Evolutionary conservation across 1,284 basidiomycete species (phyloP).

Genomic region (Wallemia ichthyophaga): DNA sequence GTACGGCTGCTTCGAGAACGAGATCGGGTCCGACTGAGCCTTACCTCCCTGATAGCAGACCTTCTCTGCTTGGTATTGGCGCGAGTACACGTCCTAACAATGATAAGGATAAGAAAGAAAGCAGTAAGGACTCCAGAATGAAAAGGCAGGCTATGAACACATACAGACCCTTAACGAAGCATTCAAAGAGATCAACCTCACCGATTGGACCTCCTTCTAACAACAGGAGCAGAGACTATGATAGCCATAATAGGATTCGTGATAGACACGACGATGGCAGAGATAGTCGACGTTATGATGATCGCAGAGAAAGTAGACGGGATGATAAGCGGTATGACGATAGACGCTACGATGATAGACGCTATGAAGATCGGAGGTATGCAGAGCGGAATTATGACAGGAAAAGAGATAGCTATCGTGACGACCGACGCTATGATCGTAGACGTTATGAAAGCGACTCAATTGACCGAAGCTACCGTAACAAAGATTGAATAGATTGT

Average conservation of each 20-base stretch:
- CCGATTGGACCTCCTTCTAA: too few relatives aligned
- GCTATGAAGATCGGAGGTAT: not conserved
- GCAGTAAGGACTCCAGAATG: not conserved
- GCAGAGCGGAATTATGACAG: not conserved
- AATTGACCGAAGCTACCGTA: too few relatives aligned
- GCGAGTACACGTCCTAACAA: slow-evolving; percentile 21
- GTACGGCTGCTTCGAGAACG: slow-evolving; percentile 29
- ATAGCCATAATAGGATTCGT: not conserved
- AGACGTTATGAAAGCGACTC: too few relatives aligned
- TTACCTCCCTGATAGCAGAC: slow-evolving; percentile 46
- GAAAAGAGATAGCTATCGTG: not conserved
- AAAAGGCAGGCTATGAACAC: not conserved
- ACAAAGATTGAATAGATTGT: not conserved
- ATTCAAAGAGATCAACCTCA: not conserved
- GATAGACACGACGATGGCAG: not conserved
- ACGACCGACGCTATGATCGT: too few relatives aligned
- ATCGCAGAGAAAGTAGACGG: not conserved
- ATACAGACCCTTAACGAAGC: not conserved
- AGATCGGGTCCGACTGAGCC: slow-evolving; percentile 33
- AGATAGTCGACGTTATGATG: not conserved
- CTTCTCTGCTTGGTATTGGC: slow-evolving; percentile 60
- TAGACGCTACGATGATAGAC: not conserved
- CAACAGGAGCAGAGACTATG: not conserved
- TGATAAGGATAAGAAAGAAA: not conserved
- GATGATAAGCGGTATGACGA: not conserved